Conservation (phyloP, 306 rosid species). For the Quercus aquifolioides region DNA sequence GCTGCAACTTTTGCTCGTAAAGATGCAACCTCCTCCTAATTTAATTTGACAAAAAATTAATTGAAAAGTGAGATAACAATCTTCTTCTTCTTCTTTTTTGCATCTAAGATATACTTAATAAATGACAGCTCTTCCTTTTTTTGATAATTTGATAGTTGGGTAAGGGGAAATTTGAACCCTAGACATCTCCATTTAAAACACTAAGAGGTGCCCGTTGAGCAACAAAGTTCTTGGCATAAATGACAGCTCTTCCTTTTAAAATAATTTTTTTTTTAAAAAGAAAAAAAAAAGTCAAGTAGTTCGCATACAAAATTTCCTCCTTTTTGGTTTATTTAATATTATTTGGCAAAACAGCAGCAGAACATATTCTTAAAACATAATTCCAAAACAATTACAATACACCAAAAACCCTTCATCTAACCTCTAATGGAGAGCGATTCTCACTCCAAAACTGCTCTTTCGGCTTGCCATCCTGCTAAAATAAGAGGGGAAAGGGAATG, state of each 20-base stretch:
- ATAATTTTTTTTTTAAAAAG: background rate
- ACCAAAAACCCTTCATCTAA: conserved; percentile 51
- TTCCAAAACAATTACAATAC: background rate
- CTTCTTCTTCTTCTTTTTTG: background rate
- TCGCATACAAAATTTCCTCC: conserved; percentile 9
- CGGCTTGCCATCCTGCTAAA: conserved; percentile 59
- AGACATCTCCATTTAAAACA: too few species aligned
- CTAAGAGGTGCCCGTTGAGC: too few species aligned
- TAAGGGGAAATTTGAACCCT: too few species aligned
- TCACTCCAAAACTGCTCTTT: conserved; percentile 57
- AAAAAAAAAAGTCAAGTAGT: background rate
- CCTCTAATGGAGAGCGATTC: conserved; percentile 57
- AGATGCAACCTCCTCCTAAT: conserved; percentile 74
- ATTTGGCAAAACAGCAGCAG: conserved; percentile 10
- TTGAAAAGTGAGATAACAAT: conserved; percentile 4
- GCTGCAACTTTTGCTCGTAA: conserved; percentile 62
- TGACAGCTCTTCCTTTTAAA: background rate
- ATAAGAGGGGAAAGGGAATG: conserved; percentile 10
- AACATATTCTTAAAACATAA: conserved; percentile 13
- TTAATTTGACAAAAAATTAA: conserved; percentile 18
- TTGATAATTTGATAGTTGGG: too few species aligned
- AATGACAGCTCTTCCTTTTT: background rate
- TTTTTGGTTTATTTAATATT: background rate
- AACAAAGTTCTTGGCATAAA: background rate
- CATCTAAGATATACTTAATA: background rate